These are phyloP conservation scores for Macrophomina phaseolina DNA, from an alignment of 2,329 filamentous ascomycete species.

Conservation along the genomic window DNA sequence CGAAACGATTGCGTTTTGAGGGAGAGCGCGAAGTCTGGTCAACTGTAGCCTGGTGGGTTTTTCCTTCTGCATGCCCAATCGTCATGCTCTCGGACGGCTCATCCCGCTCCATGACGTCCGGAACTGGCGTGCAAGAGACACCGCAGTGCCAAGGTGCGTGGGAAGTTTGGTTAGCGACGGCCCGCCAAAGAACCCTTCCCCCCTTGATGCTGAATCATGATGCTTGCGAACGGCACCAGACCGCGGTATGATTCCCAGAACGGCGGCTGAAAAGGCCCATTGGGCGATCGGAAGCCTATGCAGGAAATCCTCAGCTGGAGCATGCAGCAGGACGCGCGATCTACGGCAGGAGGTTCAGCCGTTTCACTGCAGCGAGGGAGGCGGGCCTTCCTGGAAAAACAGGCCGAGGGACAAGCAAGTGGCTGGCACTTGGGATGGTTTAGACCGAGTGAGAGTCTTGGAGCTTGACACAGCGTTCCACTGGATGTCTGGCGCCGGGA, in stretches of 20 bases:
- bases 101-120: too few species aligned
- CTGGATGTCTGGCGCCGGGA: background rate
- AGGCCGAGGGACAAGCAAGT: constrained; percentile 8
- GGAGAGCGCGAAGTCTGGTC: too few species aligned
- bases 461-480: background rate
- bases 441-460: background rate
- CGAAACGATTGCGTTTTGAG: background rate
- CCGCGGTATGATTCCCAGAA: constrained; percentile 12
- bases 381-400: background rate
- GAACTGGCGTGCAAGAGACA: too few species aligned
- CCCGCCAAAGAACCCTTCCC: too few species aligned
- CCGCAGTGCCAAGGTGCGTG: too few species aligned
- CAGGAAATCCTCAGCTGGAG: background rate
- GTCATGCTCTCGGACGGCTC: too few species aligned
- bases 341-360: background rate
- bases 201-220: background rate
- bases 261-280: background rate
- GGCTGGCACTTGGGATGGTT: background rate
- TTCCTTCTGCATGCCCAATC: too few species aligned
- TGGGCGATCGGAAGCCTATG: background rate
- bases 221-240: background rate
- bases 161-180: too few species aligned
- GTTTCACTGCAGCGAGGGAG: background rate
- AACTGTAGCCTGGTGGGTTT: too few species aligned
- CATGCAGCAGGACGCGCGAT: background rate